Conservation (phyloP, 768 basidiomycete genomes). For the Collybiopsis confluens region DNA sequence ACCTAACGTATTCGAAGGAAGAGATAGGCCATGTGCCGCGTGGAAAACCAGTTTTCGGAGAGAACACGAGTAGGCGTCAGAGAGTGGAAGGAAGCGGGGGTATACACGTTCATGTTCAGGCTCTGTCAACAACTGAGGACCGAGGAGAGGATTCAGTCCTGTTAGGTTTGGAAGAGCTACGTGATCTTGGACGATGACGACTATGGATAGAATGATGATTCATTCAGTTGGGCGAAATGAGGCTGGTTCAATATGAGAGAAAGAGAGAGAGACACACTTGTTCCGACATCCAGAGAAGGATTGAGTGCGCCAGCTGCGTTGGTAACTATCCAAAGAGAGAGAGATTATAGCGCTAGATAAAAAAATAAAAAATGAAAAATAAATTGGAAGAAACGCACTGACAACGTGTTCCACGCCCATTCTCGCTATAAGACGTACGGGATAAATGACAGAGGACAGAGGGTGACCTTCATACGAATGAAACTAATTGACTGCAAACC, state of each 20-base stretch:
- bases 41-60: constrained; percentile 73
- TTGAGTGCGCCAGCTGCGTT: constrained; percentile 87
- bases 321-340: no score
- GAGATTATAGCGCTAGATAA: constrained; percentile 1
- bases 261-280: constrained; percentile 45
- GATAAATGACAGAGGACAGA: constrained; percentile 67
- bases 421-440: constrained; percentile 73
- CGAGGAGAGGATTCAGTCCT: constrained; percentile 76
- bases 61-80: constrained; percentile 72
- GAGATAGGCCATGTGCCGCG: constrained; percentile 58
- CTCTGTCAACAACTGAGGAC: constrained; percentile 59
- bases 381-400: constrained; percentile 41
- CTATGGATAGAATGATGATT: constrained; percentile 36
- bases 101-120: constrained; percentile 50
- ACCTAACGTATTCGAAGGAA: constrained; percentile 52
- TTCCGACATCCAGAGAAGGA: constrained; percentile 69
- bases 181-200: constrained; percentile 84
- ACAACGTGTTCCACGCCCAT: constrained; percentile 75
- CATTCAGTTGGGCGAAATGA: constrained; percentile 10
- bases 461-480: constrained; percentile 84
- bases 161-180: constrained; percentile 74
- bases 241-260: not conserved
- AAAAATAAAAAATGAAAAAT: not conserved
- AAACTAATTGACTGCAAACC: constrained; percentile 43
- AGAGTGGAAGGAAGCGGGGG: constrained; percentile 79